Base-by-base conservation (phyloP, 257 asterid species). In the Phtheirospermum japonicum region DNA sequence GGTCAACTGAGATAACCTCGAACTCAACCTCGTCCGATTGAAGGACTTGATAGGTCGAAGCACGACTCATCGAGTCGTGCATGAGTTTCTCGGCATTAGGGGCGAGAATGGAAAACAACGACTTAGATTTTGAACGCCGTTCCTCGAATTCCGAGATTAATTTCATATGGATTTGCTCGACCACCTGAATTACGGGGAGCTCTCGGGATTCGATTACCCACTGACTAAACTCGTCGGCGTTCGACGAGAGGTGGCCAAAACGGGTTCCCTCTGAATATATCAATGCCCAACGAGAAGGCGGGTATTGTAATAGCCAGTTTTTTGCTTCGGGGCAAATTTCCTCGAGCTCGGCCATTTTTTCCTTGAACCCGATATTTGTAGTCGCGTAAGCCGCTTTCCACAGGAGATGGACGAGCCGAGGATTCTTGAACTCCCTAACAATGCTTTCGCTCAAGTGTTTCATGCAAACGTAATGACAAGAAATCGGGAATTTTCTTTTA, bases 1-100 rank as follows among this genome's bases (percentile, higher is more conserved):
- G 76, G 14, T 79, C 87, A 9, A 81, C n/a, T 13, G 94, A 82
- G 39, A 84, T 54, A 65, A 87, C 87, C 77, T 84, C 95, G 50
- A 87, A 87, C 63, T 84, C 90, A 7, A 79, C 85, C 69, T 82
- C 90, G 63, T 87, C 90, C 4, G 90, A 87, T 59, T 86, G 79
- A 66, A 87, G 84, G 40, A 84, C 95, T 69, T 77, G 79, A 57
- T 82, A 87, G 0, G 79, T 57, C 7, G 91, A 76, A 28, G 86
- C 86, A 16, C 28, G 76, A 49, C 58, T 65, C 63, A 61, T 73
- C 32, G 87, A 85, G 16, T 84, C 94, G 31, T 40, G 46, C 53
- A 87, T 23, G 46, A 63, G 86, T 65, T 71, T 79, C 75, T 87
- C 93, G 16, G 88, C 86, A 59, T 80, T 79, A 1, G 95, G 95